Percentiles rank a stretch among this genome's conserved stretches.
Conservation (phyloP, 192 early-diverging fungal species). For the Coemansia sp. region DNA sequence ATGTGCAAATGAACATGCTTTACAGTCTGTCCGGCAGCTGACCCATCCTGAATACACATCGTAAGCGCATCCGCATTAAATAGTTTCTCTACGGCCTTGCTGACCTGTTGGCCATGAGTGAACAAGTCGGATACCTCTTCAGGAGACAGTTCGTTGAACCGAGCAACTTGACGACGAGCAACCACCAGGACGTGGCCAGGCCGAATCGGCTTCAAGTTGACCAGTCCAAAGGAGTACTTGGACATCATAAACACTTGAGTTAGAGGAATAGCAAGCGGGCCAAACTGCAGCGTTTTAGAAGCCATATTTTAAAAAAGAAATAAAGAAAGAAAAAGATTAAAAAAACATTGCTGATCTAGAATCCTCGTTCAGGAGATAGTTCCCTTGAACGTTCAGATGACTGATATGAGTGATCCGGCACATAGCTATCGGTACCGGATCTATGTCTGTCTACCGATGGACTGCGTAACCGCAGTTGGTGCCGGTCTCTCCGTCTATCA, state of each 20-base stretch:
- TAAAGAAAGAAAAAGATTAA: neutral
- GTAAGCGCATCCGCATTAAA: slow-evolving; percentile 72
- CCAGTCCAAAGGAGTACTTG: slow-evolving; percentile 70
- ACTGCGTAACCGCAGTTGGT: neutral
- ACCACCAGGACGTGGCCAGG: slow-evolving; percentile 82
- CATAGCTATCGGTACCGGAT: slow-evolving; percentile 1
- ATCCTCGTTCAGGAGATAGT: slow-evolving; percentile 48
- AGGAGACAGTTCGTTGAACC: slow-evolving; percentile 73
- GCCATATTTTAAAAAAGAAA: slow-evolving; percentile 2
- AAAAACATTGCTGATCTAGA: slow-evolving; percentile 9
- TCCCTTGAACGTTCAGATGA: slow-evolving; percentile 25
- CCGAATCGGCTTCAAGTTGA: slow-evolving; percentile 89
- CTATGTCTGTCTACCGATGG: neutral
- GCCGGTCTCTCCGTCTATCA: slow-evolving; percentile 8
- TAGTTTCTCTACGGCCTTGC: slow-evolving; percentile 69
- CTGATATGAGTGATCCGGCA: neutral
- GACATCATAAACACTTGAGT: slow-evolving; percentile 75
- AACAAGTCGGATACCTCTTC: slow-evolving; percentile 86
- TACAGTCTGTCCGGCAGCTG: slow-evolving; percentile 75
- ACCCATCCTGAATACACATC: slow-evolving; percentile 76
- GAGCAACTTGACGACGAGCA: slow-evolving; percentile 62
- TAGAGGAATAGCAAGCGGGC: slow-evolving; percentile 66
- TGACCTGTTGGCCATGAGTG: slow-evolving; percentile 72
- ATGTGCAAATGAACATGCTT: slow-evolving; percentile 91
- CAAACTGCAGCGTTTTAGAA: slow-evolving; percentile 56